Base-by-base conservation (phyloP, 1,284 basidiomycete genomes). In the Melampsora larici-populina region DNA sequence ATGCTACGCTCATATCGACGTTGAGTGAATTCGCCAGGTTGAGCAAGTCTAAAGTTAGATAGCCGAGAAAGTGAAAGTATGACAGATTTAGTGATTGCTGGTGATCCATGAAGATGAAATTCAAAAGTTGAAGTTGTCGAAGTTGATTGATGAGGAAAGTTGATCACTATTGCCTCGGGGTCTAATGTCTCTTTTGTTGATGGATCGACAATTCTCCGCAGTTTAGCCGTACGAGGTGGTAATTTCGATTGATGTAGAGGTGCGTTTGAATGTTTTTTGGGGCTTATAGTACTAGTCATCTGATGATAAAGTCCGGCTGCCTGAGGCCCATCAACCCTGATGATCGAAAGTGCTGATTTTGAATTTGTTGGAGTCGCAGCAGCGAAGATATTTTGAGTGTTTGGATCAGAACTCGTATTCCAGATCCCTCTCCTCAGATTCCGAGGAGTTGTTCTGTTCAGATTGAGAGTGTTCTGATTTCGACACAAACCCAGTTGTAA, bases 91-190 rank as follows among this genome's bases (percentile, higher is more conserved):
- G 93, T 87, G 48, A 94, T 87, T 0, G 93, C 92, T 7, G 89
- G 87, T 0, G 92, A 92, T n/a, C 92, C 94, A 82, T 96, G 93
- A 36, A 92, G 85, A 83, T 96, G 93, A 48, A 96, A 84, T 82
- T 96, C 93, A 7, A 96, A 82, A n/a, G 90, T 89, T 64, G 43
- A 72, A 43, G 6, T 8, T 15, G 13, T 49, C 26, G 51, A 26
- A 26, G 9, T 70, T 55, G 40, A 31, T 21, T 15, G 8, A 63
- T 73, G 76, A 29, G 65, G 49, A 66, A 76, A 72, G 60, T 51
- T n/a, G 4, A 68, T 18, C 69, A 55, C 21, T 68, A 55, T 15
- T 63, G 66, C 26, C 70, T n/a, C 40, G 79, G 51, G 89, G 81
- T 95, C 93, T n/a, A 95, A 85, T 24, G 87, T 83, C 76, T 91